Conservation (phyloP, 768 basidiomycete genomes). For the Macrolepiota albuminosa region DNA sequence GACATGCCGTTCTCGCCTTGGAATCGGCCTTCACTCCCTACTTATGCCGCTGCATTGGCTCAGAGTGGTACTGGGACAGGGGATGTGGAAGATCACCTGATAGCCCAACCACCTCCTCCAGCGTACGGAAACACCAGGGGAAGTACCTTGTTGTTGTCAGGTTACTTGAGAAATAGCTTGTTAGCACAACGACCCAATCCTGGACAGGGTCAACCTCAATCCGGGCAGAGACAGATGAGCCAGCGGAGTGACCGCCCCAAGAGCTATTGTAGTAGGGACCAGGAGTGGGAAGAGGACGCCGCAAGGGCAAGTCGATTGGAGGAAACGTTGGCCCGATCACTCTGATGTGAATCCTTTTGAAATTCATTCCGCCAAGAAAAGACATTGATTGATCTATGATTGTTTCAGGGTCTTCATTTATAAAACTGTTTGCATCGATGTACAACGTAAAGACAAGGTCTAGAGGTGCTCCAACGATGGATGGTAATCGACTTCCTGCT, state of each 20-base stretch:
- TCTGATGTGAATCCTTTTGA: constrained; percentile 2
- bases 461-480: background rate
- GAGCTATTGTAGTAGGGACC: constrained; percentile 52
- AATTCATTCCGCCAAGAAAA: background rate
- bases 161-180: constrained; percentile 44
- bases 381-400: background rate
- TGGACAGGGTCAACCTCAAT: constrained; percentile 28
- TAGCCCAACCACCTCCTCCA: constrained; percentile 66
- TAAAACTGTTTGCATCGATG: background rate
- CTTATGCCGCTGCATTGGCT: constrained; percentile 66
- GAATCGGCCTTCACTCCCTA: constrained; percentile 66
- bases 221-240: constrained; percentile 28
- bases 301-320: constrained; percentile 50
- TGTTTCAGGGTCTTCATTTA: background rate
- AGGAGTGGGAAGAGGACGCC: constrained; percentile 55
- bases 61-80: constrained; percentile 68
- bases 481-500: background rate
- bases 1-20: constrained; percentile 56
- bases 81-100: constrained; percentile 68
- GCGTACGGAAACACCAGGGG: constrained; percentile 75
- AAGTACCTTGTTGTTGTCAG: constrained; percentile 55
- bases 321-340: constrained; percentile 42
- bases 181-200: constrained; percentile 44
- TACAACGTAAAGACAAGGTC: background rate
- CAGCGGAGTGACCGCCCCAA: constrained; percentile 36